Evolutionary conservation across 2,329 filamentous ascomycete species (phyloP), one percentile per base, ranked within the genome.

Genomic region (Colletotrichum sublineola): DNA sequence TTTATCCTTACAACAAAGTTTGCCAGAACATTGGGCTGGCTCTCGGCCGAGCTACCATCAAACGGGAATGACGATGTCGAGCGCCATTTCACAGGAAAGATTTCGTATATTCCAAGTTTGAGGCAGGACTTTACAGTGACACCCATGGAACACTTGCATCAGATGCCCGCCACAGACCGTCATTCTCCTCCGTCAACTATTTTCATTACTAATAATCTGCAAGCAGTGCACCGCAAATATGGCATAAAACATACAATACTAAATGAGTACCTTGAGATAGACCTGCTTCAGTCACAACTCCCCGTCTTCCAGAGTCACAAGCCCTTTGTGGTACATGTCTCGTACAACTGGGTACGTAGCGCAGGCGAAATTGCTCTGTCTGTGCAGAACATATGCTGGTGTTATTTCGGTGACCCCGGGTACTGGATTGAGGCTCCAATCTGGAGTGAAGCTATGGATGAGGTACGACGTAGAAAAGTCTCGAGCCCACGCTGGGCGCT

Each of bases 351-450:
- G 75, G 40, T 77, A 78, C 7, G 75, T 67, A 0, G 76, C 76
- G 0, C 73, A 63, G 0, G 76, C 76, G 73, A 77, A 79, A 46
- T 77, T 78, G 33, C 77, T 79, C 61, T 60, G 63, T 52, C 75
- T 68, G 48, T 75, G 74, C 24, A 75, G 48, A 11, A 78, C 75
- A 58, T 75, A 78, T 1, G 67, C 66, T 8, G 77, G 75, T 8
- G 75, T 72, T 24, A 77, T 42, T 61, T 62, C 20, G 65, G 52
- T 9, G 36, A 63, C 71, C 4, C 42, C 55, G 14, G 56, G 31
- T 5, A 74, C 72, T 24, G 29, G 52, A 14, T 68, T 24, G 2
- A 67, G 58, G 20, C 44, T 58, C 20, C 74, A 73, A 5, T 67
- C 58, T 0, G 66, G 71, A 7, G 53, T 71, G 31, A 78, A 78